Conservation (phyloP, 169 alveolate genomes). For the Blepharisma undulans region DNA sequence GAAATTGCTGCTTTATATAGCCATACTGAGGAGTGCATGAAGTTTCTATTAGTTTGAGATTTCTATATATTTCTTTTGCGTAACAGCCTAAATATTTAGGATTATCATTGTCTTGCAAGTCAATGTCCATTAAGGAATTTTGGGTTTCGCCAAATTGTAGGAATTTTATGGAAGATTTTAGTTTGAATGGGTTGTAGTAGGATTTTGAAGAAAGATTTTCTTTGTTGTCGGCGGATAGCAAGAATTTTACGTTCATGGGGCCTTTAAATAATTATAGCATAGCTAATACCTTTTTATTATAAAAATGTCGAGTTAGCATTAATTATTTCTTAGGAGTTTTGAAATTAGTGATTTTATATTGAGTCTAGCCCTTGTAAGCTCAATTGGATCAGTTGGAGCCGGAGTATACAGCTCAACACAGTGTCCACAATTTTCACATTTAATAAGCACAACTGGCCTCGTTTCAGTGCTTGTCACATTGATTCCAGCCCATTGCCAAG, state of each 20-base stretch:
- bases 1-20: constrained; percentile 57
- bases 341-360: too few relatives aligned
- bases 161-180: not conserved
- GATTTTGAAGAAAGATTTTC: not conserved
- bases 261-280: not conserved
- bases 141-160: not conserved
- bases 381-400: constrained; percentile 48
- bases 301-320: not conserved
- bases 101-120: not conserved
- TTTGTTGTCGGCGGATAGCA: not conserved
- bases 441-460: constrained; percentile 17
- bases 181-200: not conserved
- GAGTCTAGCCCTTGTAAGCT: constrained; percentile 48
- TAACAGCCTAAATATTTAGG: not conserved
- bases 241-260: not conserved
- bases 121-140: not conserved
- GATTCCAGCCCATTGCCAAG: constrained; percentile 73
- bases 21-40: not conserved
- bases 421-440: constrained; percentile 75
- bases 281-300: not conserved
- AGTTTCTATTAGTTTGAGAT: not conserved
- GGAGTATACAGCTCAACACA: constrained; percentile 75
- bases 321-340: too few relatives aligned
- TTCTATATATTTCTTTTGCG: not conserved
- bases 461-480: not conserved